Base-by-base conservation (phyloP, 495 filamentous ascomycete species). In the Penicillium coprophilum region DNA sequence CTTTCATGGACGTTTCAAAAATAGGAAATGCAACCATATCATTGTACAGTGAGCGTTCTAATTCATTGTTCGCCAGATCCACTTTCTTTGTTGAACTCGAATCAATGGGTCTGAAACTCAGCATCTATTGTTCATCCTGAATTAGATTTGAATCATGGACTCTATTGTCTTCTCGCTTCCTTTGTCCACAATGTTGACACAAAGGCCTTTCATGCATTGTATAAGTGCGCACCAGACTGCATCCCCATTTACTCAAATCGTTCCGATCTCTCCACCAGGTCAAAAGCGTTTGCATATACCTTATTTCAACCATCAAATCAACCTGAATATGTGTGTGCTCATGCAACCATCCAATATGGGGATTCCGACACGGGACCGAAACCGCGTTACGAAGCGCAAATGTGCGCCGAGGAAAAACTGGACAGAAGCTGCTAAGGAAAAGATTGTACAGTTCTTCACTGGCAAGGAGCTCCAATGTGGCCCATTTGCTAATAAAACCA, bases 351-450 rank as follows among this genome's bases (percentile, higher is more conserved):
- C 11, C n/a, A 21, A 4, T n/a, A 52, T 52, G 50, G 10, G 36
- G 4, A 19, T 30, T n/a, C 34, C 19, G 15, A 27, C 15, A 15
- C 12, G 23, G 17, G 34, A 51, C 1, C 24, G n/a, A 38, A 41
- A 4, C 24, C 50, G 50, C 2, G 10, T 52, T 7, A 27, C 6
- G n/a, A 52, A 52, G 10, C 38, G 23, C 24, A 20, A 6, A 5
- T 20, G 10, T 7, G 19, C 15, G 0, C 17, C 23, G 5, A 41
- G 12, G 17, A 41, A 41, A 9, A 12, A 13, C 5, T 31, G 36
- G 50, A 43, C 50, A 32, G 36, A 52, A 6, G 36, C 50, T 19
- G 15, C 43, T 17, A 41, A 52, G 11, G 24, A 30, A 28, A 43
- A 41, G 1, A 24, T 52, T 31, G 50, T 52, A 52, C 50, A 52